These are phyloP conservation scores for Aureococcus anophagefferens DNA, from an alignment of 108 stramenopile genomes.

Conservation along the genomic window DNA sequence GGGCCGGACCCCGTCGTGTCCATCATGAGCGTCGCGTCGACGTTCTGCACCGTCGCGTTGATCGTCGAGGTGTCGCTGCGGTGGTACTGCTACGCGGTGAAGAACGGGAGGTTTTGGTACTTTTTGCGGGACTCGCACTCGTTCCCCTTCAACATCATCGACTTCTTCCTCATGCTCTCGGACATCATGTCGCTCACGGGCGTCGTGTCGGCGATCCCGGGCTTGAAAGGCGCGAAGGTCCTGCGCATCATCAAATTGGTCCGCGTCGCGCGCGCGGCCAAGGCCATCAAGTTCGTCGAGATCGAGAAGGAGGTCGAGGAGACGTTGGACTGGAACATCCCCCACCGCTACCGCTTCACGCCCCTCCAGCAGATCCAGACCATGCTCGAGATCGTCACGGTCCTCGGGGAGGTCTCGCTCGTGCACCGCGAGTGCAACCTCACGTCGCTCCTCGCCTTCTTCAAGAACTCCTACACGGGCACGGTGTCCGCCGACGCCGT, in stretches of 20 bases:
- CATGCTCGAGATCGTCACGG: constrained; percentile 19
- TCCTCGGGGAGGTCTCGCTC: constrained; percentile 5
- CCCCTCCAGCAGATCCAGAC: constrained; percentile 10
- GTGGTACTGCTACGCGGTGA: too few species aligned
- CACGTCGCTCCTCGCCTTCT: constrained; percentile 5
- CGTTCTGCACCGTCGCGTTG: too few species aligned
- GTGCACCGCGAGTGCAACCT: neutral
- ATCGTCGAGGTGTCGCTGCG: too few species aligned
- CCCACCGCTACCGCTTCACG: constrained; percentile 5
- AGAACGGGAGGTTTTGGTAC: too few species aligned
- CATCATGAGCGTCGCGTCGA: too few species aligned
- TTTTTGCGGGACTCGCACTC: neutral
- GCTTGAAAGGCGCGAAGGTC: neutral
- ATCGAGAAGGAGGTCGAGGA: neutral
- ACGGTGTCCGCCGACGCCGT: too few species aligned
- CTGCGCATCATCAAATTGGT: neutral
- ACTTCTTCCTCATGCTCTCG: constrained; percentile 11
- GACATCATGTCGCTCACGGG: constrained; percentile 10
- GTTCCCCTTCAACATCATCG: constrained; percentile 18
- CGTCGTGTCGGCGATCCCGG: too few species aligned
- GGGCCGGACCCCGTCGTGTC: too few species aligned
- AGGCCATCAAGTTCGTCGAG: constrained; percentile 8
- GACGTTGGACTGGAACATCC: constrained; percentile 4
- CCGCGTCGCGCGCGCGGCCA: constrained; percentile 10
- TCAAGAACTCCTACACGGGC: constrained; percentile 4